Evolutionary conservation across 768 basidiomycete genomes (phyloP).

Genomic region (Coprinopsis cinerea): DNA sequence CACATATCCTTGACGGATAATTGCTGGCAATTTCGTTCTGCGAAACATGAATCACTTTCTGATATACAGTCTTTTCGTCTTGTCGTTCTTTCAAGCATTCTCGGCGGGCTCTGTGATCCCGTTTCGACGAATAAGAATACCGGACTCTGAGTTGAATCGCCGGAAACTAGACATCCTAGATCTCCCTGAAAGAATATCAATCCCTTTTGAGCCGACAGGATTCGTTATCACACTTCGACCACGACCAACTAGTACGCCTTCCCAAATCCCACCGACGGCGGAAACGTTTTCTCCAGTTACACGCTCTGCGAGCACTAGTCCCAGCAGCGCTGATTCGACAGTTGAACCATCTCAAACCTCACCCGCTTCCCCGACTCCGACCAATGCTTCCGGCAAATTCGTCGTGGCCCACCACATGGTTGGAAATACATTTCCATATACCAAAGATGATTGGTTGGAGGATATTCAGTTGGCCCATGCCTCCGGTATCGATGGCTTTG

Average conservation of each 20-base stretch:
- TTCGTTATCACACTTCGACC: not conserved
- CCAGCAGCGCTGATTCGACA: too few relatives aligned
- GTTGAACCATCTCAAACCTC: not conserved
- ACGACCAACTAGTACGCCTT: not conserved
- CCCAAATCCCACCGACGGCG: too few relatives aligned
- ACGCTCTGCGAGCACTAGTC: too few relatives aligned
- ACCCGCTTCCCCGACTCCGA: not conserved
- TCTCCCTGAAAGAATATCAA: not conserved
- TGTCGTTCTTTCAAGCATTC: not conserved
- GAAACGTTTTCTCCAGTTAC: not conserved
- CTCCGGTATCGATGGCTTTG: slow-evolving; percentile 63
- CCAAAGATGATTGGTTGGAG: slow-evolving; percentile 36
- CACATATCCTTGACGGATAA: not conserved
- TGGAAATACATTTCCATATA: slow-evolving; percentile 66
- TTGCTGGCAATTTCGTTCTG: slow-evolving; percentile 1
- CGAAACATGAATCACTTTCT: not conserved
- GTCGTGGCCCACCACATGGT: slow-evolving; percentile 60
- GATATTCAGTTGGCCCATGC: slow-evolving; percentile 52
- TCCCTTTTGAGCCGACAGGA: not conserved
- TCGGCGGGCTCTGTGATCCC: not conserved
- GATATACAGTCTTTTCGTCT: slow-evolving; percentile 1
- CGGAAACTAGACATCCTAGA: too few relatives aligned
- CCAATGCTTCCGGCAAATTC: slow-evolving; percentile 28
- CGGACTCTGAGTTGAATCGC: too few relatives aligned
- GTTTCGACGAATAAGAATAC: not conserved